Evolutionary conservation across 2,329 filamentous ascomycete species (phyloP).

Genomic region (Bipolaris victoriae): DNA sequence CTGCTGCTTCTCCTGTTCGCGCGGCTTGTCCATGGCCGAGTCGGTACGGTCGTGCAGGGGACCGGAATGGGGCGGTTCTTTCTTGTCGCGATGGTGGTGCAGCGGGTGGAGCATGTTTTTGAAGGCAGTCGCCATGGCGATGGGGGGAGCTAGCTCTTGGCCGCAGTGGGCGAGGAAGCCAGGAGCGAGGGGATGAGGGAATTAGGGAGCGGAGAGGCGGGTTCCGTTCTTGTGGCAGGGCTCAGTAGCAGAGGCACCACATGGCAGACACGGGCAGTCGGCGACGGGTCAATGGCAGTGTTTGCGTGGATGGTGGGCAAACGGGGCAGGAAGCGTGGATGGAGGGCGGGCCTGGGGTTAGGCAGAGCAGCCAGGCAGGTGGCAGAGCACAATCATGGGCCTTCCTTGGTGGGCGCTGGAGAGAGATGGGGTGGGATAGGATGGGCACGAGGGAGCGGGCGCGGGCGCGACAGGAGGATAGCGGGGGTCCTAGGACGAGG

Average conservation of each 20-base stretch:
- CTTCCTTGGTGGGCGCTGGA: conserved; percentile 15
- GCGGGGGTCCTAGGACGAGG: conserved; percentile 33
- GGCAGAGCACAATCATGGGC: conserved; percentile 34
- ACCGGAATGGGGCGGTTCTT: conserved; percentile 30
- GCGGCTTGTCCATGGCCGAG: conserved; percentile 47
- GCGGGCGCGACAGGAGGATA: conserved; percentile 22
- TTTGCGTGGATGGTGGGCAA: background rate
- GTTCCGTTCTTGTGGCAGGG: conserved; percentile 13
- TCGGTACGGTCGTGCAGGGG: conserved; percentile 43
- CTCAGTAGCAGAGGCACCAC: conserved; percentile 13
- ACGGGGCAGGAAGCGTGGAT: background rate
- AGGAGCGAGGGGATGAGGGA: conserved; percentile 8
- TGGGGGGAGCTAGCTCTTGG: conserved; percentile 17
- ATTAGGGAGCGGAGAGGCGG: conserved; percentile 15
- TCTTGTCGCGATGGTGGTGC: conserved; percentile 39
- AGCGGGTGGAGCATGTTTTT: conserved; percentile 47
- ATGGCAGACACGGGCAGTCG: conserved; percentile 21
- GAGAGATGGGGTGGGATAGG: conserved; percentile 1
- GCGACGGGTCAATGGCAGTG: conserved; percentile 18
- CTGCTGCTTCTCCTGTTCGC: conserved; percentile 56
- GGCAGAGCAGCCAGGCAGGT: conserved; percentile 27
- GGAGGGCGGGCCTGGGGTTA: conserved; percentile 17
- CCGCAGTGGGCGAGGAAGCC: conserved; percentile 1
- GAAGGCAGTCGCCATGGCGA: conserved; percentile 47
- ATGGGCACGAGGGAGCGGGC: conserved; percentile 4